Base-by-base conservation (phyloP, 345 rosid species). In the Rubroshorea leprosula region DNA sequence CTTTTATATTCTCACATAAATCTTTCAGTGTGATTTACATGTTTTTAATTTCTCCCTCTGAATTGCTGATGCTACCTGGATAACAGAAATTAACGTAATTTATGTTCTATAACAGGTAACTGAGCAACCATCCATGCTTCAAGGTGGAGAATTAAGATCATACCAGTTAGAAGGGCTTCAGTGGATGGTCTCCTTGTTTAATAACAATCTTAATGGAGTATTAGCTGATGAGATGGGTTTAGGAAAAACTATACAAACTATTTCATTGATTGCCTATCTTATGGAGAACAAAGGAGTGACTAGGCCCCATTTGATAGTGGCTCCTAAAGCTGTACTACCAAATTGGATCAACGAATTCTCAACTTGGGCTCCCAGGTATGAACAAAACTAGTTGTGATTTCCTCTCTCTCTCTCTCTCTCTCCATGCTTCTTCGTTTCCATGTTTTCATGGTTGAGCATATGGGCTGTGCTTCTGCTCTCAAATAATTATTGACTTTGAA, bases 181-280 rank as follows among this genome's bases (percentile, higher is more conserved):
- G 24, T 90, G 99, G 99, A 94, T 94, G 99, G 73, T 94, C 29
- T 94, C 99, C 55, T 76, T 94, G 70, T 94, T 81, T 73, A 94
- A 94, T 73, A 94, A 94, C 85, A 85, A 90, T 71, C 83, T 94
- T 41, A 94, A 94, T 70, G 99, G 99, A 49, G 90, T 94, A 68
- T 80, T 94, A 78, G 99, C 99, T 53, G 99, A 94, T 73, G 99
- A 94, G 82, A 94, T 94, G 99, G 99, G 99, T 43, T 66, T 94
- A 75, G 99, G 99, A 27, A 94, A 94, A 73, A 90, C 99, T 49
- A 94, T 94, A 61, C 99, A 94, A 72, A 94, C 99, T 25, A 94
- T 94, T 58, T 81, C 99, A 5, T 66, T 90, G 72, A 74, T 94
- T 67, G 96, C 97, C 0, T 85, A 94, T 78, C 89, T 94, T 56